These are phyloP conservation scores for Elsinoe ampelina DNA, from an alignment of 2,329 filamentous ascomycete species.

Conservation along the genomic window DNA sequence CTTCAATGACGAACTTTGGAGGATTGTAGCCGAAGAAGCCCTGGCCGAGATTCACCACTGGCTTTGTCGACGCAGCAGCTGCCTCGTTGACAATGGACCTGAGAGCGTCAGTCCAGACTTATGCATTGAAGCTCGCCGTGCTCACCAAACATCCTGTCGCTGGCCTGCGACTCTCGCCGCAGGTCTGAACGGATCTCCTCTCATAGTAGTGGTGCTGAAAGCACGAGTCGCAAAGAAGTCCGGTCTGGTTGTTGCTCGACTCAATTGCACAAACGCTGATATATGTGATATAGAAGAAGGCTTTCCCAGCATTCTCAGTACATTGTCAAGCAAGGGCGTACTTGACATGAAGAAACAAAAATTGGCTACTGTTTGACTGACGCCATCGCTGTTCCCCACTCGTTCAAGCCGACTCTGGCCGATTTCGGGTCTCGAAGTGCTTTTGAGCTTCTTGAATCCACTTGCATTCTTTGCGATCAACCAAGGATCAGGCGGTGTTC, in stretches of 20 bases:
- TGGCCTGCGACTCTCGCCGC: conserved; percentile 45
- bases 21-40: conserved; percentile 91
- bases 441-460: not conserved
- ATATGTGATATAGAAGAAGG: not conserved
- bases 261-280: not conserved
- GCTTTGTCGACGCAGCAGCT: conserved; percentile 53
- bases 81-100: conserved; percentile 62
- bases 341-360: not conserved
- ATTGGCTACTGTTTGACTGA: not conserved
- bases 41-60: conserved; percentile 62
- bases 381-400: conserved; percentile 2
- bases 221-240: not conserved
- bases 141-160: conserved; percentile 51
- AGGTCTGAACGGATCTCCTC: conserved; percentile 41
- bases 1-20: conserved; percentile 79
- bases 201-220: conserved; percentile 16
- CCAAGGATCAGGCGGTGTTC: not conserved
- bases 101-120: not conserved
- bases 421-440: not conserved
- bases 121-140: not conserved
- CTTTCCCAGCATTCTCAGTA: not conserved
- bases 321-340: not conserved
- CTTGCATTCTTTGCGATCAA: not conserved
- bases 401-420: not conserved
- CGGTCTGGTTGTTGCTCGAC: not conserved